Percentiles rank a stretch among this genome's conserved stretches.
Conservation (phyloP, 2,329 filamentous ascomycete species). For the Scopulariopsis brevicaulis region DNA sequence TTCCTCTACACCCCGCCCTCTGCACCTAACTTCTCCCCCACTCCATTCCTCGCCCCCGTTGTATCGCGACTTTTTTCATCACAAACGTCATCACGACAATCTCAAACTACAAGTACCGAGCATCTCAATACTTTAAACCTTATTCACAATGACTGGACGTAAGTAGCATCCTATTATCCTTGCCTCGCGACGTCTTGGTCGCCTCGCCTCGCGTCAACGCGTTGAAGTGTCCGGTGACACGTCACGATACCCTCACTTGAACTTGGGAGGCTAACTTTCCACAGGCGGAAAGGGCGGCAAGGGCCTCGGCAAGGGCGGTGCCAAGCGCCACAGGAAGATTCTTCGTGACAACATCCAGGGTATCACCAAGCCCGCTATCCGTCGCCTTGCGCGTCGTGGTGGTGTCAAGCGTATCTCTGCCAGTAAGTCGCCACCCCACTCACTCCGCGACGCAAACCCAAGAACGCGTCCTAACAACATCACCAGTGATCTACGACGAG, state of each 20-base stretch:
- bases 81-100: slow-evolving; percentile 12
- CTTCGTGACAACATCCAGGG: slow-evolving; percentile 99
- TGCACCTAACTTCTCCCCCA: slow-evolving; percentile 6
- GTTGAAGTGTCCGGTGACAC: neutral
- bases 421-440: slow-evolving; percentile 42
- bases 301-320: slow-evolving; percentile 95
- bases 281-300: slow-evolving; percentile 90
- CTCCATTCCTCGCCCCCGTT: slow-evolving; percentile 11
- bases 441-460: neutral
- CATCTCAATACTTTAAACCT: slow-evolving; percentile 13
- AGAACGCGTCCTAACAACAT: slow-evolving; percentile 4
- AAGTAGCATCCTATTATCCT: slow-evolving; percentile 27
- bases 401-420: slow-evolving; percentile 99
- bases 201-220: neutral
- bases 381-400: slow-evolving; percentile 96
- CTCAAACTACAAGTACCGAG: neutral
- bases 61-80: slow-evolving; percentile 12
- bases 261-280: neutral
- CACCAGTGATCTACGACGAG: slow-evolving; percentile 64
- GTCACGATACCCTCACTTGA: neutral
- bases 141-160: slow-evolving; percentile 62
- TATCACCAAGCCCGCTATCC: slow-evolving; percentile 97
- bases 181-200: neutral
- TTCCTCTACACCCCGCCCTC: slow-evolving; percentile 7
- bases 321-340: slow-evolving; percentile 99